Evolutionary conservation across 805 yeast species (phyloP), one percentile per base, ranked within the genome.

Genomic region (Debaryomyces maramus): DNA sequence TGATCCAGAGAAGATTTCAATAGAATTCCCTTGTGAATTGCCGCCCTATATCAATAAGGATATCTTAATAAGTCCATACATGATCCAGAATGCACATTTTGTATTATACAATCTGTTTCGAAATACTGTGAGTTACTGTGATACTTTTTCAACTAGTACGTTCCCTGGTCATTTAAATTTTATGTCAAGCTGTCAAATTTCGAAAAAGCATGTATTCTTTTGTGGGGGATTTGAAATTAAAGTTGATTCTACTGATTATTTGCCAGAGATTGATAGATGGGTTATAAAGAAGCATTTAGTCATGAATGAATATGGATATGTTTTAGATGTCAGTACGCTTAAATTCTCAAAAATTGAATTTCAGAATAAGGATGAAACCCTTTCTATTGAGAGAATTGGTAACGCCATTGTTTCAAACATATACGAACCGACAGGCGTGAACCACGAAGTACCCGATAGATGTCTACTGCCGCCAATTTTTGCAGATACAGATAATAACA

Each of bases 161-260:
- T 46, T 45, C 2, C 88, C 89, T 0, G 74, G 77, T 3, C 73
- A 81, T 3, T 51, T 83, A 14, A 52, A 76, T 32, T 72, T 78
- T 39, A 62, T 79, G 55, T 51, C 70, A 5, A 70, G 76, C 13
- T 66, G 78, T 6, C 67, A 61, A 39, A 61, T 85, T 4, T 75
- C 85, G 4, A 65, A 71, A n/a, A 60, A 78, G 26, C 81, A 81
- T 50, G 68, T 80, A 11, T 71, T 83, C 46, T 72, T 75, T 43
- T 83, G 77, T 53, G 95, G 91, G n/a, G 95, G 93, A 0, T 77
- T 83, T 54, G 76, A 75, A 38, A 40, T 69, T 15, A 44, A 47
- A 17, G 51, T 51, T 13, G 56, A 51, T 9, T 48, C 58, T 1
- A 60, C 57, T 6, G 39, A 40, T 2, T 56, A 62, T 40, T 40